Percentiles rank a stretch among this genome's conserved stretches.
Evolutionary conservation across 495 filamentous ascomycete species (phyloP).

Genomic region (Parathielavia appendiculata): DNA sequence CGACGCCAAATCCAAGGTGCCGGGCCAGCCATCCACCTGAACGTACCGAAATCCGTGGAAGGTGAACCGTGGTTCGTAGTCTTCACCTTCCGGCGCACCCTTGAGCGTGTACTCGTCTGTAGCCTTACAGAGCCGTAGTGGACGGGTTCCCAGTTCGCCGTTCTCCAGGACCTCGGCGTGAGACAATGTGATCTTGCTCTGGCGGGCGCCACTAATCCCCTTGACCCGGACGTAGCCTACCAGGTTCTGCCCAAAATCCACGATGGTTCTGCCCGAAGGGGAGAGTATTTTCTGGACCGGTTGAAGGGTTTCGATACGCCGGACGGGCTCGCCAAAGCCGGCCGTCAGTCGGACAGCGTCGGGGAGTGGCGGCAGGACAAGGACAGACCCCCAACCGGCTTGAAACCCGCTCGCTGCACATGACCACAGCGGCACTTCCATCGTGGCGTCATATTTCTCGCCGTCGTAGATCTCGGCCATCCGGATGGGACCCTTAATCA

Average conservation of each 20-base stretch:
- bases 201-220: conserved; percentile 26
- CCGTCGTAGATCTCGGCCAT: background rate
- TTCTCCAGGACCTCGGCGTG: conserved; percentile 51
- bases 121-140: conserved; percentile 42
- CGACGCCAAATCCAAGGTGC: background rate
- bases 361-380: background rate
- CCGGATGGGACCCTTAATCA: background rate
- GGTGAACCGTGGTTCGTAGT: conserved; percentile 44
- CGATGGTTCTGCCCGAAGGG: conserved; percentile 31
- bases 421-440: background rate
- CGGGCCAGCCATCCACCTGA: conserved; percentile 28
- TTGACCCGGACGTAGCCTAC: conserved; percentile 45
- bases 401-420: background rate
- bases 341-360: background rate
- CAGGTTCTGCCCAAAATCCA: conserved; percentile 56
- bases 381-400: background rate
- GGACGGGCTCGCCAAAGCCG: background rate
- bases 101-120: conserved; percentile 28
- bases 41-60: conserved; percentile 55
- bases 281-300: background rate
- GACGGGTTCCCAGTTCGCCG: conserved; percentile 46
- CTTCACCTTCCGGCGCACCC: background rate
- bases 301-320: background rate
- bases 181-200: conserved; percentile 28
- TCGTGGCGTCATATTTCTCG: background rate